These are phyloP conservation scores for Melampsora occidentalis DNA, from an alignment of 1,284 basidiomycete species.

Conservation along the genomic window DNA sequence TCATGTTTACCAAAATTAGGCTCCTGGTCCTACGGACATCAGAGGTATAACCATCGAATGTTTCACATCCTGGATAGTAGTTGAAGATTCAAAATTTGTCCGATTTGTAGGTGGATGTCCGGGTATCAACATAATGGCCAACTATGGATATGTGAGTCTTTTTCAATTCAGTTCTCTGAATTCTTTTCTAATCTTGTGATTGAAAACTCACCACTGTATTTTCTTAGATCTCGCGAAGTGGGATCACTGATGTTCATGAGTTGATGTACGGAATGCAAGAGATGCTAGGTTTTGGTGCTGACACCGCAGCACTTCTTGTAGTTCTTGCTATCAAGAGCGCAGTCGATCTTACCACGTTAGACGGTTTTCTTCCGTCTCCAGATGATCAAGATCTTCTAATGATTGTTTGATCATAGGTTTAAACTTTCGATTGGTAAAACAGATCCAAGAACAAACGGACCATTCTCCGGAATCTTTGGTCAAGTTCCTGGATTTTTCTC, in stretches of 20 bases:
- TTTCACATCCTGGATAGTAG: background rate
- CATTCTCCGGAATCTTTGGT: background rate
- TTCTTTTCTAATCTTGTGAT: background rate
- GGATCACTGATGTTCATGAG: slow-evolving; percentile 9
- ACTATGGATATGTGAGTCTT: background rate
- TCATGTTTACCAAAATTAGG: background rate
- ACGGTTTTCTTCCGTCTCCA: background rate
- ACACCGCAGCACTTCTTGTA: background rate
- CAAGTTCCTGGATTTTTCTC: background rate
- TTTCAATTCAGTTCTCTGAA: background rate
- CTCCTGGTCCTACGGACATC: slow-evolving; percentile 1
- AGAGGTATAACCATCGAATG: background rate
- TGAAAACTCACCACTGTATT: background rate
- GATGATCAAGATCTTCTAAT: background rate
- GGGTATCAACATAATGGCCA: background rate
- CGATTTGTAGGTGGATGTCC: slow-evolving; percentile 6
- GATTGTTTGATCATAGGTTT: background rate
- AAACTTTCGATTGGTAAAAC: background rate
- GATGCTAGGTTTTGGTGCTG: slow-evolving; percentile 2
- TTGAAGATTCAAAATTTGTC: background rate
- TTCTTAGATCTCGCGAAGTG: background rate
- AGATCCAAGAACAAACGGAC: background rate
- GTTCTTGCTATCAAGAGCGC: background rate
- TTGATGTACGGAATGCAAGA: slow-evolving; percentile 7
- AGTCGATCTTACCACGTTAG: slow-evolving; percentile 8